Conservation (phyloP, 202 grass and related monocot genomes). For the Thinopyrum obtusiflorum region DNA sequence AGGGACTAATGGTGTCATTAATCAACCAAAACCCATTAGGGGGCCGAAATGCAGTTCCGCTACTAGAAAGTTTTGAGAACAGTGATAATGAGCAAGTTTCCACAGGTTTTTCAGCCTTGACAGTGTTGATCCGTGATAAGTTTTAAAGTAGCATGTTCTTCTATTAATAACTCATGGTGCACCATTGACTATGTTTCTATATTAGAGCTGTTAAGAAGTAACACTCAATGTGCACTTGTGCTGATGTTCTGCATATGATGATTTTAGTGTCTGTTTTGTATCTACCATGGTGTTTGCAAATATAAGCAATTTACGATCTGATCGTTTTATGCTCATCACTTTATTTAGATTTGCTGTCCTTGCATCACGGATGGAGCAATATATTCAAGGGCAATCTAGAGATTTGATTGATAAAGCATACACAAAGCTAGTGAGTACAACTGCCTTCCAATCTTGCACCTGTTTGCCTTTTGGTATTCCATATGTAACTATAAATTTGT, state of each 20-base stretch:
- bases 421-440: slow-evolving; percentile 82
- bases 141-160: slow-evolving; percentile 13
- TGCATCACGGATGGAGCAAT: slow-evolving; percentile 95
- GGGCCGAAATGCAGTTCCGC: background rate
- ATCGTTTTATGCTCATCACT: slow-evolving; percentile 28
- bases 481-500: slow-evolving; percentile 6
- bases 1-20: background rate
- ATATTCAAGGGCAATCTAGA: slow-evolving; percentile 99
- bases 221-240: background rate
- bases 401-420: slow-evolving; percentile 97
- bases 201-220: background rate
- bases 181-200: background rate
- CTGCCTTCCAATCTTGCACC: slow-evolving; percentile 10
- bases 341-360: slow-evolving; percentile 86
- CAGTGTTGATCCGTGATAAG: background rate
- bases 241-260: slow-evolving; percentile 16
- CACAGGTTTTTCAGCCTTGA: background rate
- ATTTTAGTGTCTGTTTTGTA: background rate
- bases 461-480: slow-evolving; percentile 5
- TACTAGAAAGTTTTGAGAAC: background rate
- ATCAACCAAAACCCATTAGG: background rate
- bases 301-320: background rate
- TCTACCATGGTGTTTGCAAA: slow-evolving; percentile 6
- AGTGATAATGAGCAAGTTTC: background rate
- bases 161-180: background rate